Evolutionary conservation across 331 rosid genomes (phyloP).

Genomic region (Acacia pycnantha): DNA sequence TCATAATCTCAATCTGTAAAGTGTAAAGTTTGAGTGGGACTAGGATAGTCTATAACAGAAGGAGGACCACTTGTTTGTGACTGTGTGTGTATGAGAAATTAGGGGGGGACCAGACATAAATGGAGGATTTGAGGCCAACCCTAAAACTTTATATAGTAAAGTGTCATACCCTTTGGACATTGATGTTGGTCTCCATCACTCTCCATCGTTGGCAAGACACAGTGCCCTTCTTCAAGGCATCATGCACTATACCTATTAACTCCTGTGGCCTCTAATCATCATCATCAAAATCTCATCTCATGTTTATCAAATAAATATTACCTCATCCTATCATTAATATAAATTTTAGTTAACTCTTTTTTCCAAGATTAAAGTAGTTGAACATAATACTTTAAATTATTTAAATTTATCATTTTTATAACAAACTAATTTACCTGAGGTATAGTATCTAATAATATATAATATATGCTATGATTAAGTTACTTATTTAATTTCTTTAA

Average conservation of each 20-base stretch:
- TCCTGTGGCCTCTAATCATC: background rate
- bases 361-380: too few relatives aligned
- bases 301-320: too few relatives aligned
- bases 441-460: too few relatives aligned
- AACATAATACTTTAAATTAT: too few relatives aligned
- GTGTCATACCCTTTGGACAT: background rate
- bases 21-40: background rate
- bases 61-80: conserved; percentile 15
- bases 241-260: background rate
- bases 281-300: background rate
- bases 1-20: background rate
- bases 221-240: background rate
- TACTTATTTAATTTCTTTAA: too few relatives aligned
- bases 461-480: too few relatives aligned
- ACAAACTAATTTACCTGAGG: too few relatives aligned
- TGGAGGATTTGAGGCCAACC: conserved; percentile 3
- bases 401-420: too few relatives aligned
- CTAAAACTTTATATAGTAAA: background rate
- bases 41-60: background rate
- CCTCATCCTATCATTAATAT: accelerated
- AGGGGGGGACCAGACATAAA: background rate
- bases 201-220: background rate
- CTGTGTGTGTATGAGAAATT: too few relatives aligned
- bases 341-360: too few relatives aligned
- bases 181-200: conserved; percentile 32